A percentile compares a stretch with the other conserved stretches of the same genome.
phyloP scores from a whole-genome alignment of 2,329 filamentous ascomycete genomes.

The Aspergillus felis region DNA sequence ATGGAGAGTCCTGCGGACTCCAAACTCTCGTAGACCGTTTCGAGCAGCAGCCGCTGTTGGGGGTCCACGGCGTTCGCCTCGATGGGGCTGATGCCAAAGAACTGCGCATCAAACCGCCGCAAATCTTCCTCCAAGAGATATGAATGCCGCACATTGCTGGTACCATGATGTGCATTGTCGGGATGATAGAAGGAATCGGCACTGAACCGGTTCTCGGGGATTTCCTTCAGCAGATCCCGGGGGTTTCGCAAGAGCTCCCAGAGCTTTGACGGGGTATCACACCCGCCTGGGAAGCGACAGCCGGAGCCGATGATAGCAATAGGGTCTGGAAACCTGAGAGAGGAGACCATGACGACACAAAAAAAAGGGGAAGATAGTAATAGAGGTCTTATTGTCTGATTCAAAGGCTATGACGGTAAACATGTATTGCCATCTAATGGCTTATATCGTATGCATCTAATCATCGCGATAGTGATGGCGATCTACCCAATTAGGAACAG shows the following conservation, averaged over 20 bases:
- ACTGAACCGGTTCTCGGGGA: conserved; percentile 4
- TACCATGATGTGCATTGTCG: conserved; percentile 1
- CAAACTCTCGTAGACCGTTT: no score
- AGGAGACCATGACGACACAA: not conserved
- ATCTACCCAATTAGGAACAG: not conserved
- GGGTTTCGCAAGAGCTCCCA: conserved; percentile 6
- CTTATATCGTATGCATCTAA: not conserved
- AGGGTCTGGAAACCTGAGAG: not conserved
- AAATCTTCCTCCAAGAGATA: conserved; percentile 6
- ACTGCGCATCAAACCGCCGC: conserved; percentile 2
- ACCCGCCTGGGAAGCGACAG: conserved; percentile 8
- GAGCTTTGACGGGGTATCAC: not conserved
- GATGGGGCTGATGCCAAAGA: no score
- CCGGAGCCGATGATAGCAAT: conserved; percentile 9
- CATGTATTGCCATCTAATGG: not conserved
- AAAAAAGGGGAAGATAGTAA: not conserved
- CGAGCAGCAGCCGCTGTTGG: conserved; percentile 3
- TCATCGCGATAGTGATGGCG: not conserved
- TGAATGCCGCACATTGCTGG: conserved; percentile 3
- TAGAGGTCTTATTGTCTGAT: not conserved
- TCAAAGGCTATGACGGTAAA: not conserved
- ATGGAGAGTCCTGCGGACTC: no score
- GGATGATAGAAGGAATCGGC: conserved; percentile 4
- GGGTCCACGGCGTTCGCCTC: conserved; percentile 3
- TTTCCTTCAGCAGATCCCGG: not conserved